These are phyloP conservation scores for Sporothrix globosa DNA, from an alignment of 2,329 filamentous ascomycete genomes.

Conservation along the genomic window DNA sequence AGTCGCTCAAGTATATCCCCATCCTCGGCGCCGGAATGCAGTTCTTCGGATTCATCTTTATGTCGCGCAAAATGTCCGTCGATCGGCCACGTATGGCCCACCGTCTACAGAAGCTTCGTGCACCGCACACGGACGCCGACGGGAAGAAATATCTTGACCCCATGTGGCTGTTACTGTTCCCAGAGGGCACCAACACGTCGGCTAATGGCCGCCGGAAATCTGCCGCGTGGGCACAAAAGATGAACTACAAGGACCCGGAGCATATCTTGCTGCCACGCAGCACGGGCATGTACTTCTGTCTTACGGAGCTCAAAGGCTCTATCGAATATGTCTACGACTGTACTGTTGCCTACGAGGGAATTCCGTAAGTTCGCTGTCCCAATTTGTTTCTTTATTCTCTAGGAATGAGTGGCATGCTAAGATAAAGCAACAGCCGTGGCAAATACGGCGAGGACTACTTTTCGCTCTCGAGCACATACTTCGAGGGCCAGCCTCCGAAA, in stretches of 20 bases:
- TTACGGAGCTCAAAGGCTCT: conserved; percentile 72
- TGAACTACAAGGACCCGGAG: conserved; percentile 69
- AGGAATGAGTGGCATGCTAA: conserved; percentile 27
- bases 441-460: conserved; percentile 91
- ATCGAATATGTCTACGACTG: conserved; percentile 89
- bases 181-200: conserved; percentile 83
- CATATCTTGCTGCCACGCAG: conserved; percentile 78
- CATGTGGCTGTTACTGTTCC: conserved; percentile 90
- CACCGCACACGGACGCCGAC: conserved; percentile 55
- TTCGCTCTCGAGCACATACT: conserved; percentile 81
- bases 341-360: conserved; percentile 92
- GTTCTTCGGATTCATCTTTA: conserved; percentile 88
- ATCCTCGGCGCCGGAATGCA: conserved; percentile 79
- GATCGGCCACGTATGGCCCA: conserved; percentile 77
- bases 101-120: conserved; percentile 71
- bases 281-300: conserved; percentile 77
- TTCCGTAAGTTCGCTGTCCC: conserved; percentile 67
- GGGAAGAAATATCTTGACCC: conserved; percentile 66
- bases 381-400: not conserved
- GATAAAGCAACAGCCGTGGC: conserved; percentile 59
- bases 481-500: conserved; percentile 85
- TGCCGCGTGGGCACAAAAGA: conserved; percentile 75
- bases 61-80: conserved; percentile 84
- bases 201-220: conserved; percentile 71
- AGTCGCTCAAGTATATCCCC: conserved; percentile 80